phyloP scores from a whole-genome alignment of 2,329 filamentous ascomycete genomes.

The Rachicladosporium sp. region DNA sequence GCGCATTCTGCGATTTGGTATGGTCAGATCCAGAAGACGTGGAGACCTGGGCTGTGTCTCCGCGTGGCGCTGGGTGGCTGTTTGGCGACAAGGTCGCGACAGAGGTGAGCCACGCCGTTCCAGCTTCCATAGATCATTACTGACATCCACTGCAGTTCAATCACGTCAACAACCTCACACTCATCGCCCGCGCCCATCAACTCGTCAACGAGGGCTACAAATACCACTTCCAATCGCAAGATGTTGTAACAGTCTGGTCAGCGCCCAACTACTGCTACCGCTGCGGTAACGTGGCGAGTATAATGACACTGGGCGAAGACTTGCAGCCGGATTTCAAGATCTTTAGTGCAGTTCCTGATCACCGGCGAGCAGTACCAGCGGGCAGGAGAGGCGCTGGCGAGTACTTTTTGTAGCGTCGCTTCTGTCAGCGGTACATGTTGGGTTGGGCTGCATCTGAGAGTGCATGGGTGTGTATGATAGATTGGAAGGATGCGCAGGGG shows the following conservation, averaged over 20 bases:
- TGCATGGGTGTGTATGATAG: too few species aligned
- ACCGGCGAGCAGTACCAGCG: conserved; percentile 66
- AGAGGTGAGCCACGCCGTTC: conserved; percentile 33
- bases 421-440: too few species aligned
- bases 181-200: conserved; percentile 63
- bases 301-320: conserved; percentile 81
- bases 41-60: conserved; percentile 55
- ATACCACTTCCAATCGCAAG: conserved; percentile 92
- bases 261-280: conserved; percentile 95
- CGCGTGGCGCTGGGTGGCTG: conserved; percentile 54
- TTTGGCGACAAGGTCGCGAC: conserved; percentile 62
- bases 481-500: too few species aligned
- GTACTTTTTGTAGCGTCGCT: conserved; percentile 35
- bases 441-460: too few species aligned
- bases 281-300: conserved; percentile 77
- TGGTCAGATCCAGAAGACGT: conserved; percentile 64
- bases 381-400: conserved; percentile 40
- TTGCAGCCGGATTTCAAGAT: conserved; percentile 86
- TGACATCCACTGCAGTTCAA: too few species aligned
- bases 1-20: conserved; percentile 64
- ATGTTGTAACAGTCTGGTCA: conserved; percentile 78
- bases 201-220: conserved; percentile 69
- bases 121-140: too few species aligned
- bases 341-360: conserved; percentile 78
- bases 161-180: conserved; percentile 59